Evolutionary conservation across 192 early-diverging fungal genomes (phyloP), one percentile per base, ranked within the genome.

Genomic region (Linnemannia hyalina): DNA sequence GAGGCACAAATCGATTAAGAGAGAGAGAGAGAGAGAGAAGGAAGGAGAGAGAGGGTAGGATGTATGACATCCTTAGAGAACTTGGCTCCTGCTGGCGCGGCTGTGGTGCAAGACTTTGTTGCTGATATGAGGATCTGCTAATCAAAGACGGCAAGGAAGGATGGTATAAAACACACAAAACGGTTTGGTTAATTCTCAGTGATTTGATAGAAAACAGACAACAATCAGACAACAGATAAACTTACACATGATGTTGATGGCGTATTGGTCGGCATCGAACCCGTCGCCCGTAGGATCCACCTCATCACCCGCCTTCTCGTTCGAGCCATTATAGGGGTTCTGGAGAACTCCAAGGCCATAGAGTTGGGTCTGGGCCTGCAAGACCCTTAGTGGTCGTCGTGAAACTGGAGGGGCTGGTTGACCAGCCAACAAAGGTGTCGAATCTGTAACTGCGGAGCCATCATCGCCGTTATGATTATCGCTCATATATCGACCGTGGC

Each of bases 301-400:
- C 4, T 42, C 42, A 23, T 41, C 49, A 0, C 49, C n/a, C 6
- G 40, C 8, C 38, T 46, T 46, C 32, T 54, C 73, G 15, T 74
- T 6, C 5, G 49, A 52, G 49, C 49, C 44, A 13, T 42, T 29
- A 15, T 47, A 29, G 8, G 49, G 75, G 15, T 57, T 54, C 18
- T 69, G 70, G 9, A 78, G 57, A 4, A 15, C 77, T 5, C 73
- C 72, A 26, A 46, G 55, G 22, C 82, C 82, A 49, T 84, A 84
- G 26, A 84, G 77, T 22, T 63, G 82, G 8, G 41, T 38, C 36
- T 84, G 82, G 9, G 77, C 82, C 46, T 74, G 73, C 2, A 84
- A 40, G 1, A 65, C 74, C 32, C 57, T 57, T 23, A 80, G 63
- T 1, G 73, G 73, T 9, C 82, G 73, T 52, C 68, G 77, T 36